phyloP scores from a whole-genome alignment of 2,329 filamentous ascomycete genomes.

The Monilinia laxa region DNA sequence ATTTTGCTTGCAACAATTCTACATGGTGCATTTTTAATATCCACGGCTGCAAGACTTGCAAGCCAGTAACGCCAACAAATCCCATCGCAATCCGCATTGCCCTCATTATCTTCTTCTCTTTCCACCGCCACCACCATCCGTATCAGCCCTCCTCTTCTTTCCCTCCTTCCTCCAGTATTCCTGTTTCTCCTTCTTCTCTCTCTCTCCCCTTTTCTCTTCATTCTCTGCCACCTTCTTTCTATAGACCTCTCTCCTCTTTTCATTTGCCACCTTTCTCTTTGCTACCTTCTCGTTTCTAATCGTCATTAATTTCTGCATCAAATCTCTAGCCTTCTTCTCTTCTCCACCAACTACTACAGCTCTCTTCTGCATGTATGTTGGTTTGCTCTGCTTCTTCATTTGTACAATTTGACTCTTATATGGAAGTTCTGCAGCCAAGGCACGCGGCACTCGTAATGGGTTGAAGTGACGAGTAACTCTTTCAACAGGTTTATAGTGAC shows the following conservation, averaged over 20 bases:
- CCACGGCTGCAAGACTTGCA: not conserved
- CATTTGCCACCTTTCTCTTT: conserved; percentile 81
- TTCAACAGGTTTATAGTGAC: conserved; percentile 72
- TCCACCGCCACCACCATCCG: conserved; percentile 48
- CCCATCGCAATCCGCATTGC: not conserved
- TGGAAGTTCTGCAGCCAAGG: conserved; percentile 79
- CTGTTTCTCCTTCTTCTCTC: conserved; percentile 88
- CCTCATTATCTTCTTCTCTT: conserved; percentile 34
- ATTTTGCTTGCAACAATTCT: not conserved
- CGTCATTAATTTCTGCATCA: conserved; percentile 92
- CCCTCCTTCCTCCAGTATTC: conserved; percentile 93
- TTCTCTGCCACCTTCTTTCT: conserved; percentile 79
- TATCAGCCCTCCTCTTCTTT: conserved; percentile 65
- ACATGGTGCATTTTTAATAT: conserved; percentile 7
- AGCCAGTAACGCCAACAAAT: conserved; percentile 14
- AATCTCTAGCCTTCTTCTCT: conserved; percentile 81
- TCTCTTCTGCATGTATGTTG: conserved; percentile 92
- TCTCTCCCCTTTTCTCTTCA: conserved; percentile 78
- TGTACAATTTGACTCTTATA: conserved; percentile 88
- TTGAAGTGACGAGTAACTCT: conserved; percentile 74
- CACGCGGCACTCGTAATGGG: conserved; percentile 67
- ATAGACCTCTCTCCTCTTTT: conserved; percentile 78
- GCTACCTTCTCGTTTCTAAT: conserved; percentile 87
- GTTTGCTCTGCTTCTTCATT: conserved; percentile 74
- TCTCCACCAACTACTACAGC: conserved; percentile 84